Evolutionary conservation across 106 monocot species (phyloP), one percentile per base, ranked within the genome.

Genomic region (Dendrobium huoshanense): DNA sequence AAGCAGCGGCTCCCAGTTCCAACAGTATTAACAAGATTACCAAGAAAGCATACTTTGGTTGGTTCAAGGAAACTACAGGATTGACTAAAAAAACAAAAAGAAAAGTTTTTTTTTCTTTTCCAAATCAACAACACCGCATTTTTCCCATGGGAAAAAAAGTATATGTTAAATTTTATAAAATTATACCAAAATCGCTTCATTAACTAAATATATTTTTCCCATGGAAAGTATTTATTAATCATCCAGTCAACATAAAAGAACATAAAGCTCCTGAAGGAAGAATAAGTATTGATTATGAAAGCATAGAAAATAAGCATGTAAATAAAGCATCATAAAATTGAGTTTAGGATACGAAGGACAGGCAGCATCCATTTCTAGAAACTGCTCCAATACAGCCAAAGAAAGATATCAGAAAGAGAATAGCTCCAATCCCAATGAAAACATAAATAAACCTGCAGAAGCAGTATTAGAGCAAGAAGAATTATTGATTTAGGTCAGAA

Each of bases 1-100:
- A 95, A 82, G 88, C 98, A 7, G 92, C 92, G 79, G 89, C 90
- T 29, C 92, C 94, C 83, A 95, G 75, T 68, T 98, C 95, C 82
- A 83, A 75, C 45, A 94, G 75, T 77, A 98, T 84, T 86, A 98
- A 86, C 44, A 98, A 80, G 37, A 93, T 80, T 77, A 98, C 83
- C 82, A 95, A 77, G 70, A 89, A 89, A 81, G 98, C 85, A 83
- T 98, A 98, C 98, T 98, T 37, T 33, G 68, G 13, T 78, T 41
- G 54, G 45, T 33, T 94, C 80, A 89, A 92, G 98, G 85, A 94
- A 42, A 44, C 42, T 20, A 74, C 7, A 5, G 5, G 43, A 74
- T 74, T 74, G 41, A 43, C 18, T 44, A 74, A 13, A 74, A 41
- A 44, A 70, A 37, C 40, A 70, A 2, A 70, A 70, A 40, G 16